phyloP scores from a whole-genome alignment of 768 basidiomycete genomes.

The Mycena vulgaris region DNA sequence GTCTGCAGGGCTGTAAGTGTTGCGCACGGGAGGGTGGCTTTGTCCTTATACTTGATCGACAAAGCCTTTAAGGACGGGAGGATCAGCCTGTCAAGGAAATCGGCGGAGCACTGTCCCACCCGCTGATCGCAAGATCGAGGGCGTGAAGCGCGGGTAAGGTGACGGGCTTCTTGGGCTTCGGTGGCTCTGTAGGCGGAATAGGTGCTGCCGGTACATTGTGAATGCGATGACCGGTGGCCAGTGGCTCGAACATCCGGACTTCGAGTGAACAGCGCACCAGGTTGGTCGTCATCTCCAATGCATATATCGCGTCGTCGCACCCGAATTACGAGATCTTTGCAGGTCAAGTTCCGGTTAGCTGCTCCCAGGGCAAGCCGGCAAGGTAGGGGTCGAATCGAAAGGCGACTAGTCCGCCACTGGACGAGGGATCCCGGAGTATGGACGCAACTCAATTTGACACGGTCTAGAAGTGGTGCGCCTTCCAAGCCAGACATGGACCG shows the following conservation, averaged over 20 bases:
- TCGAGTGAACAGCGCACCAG: conserved; percentile 19
- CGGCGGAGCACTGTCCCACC: neutral
- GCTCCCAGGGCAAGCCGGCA: conserved; percentile 27
- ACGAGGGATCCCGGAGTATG: neutral
- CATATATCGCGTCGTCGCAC: conserved; percentile 28
- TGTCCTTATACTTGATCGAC: conserved; percentile 18
- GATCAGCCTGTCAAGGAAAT: conserved; percentile 28
- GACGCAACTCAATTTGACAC: conserved; percentile 22
- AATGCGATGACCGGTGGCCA: conserved; percentile 12
- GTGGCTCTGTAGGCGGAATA: neutral
- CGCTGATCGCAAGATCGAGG: conserved; percentile 25
- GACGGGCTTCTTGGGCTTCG: conserved; percentile 8
- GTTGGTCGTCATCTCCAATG: conserved; percentile 3
- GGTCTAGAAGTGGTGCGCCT: conserved; percentile 27
- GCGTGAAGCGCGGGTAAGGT: conserved; percentile 14
- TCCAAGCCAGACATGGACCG: conserved; percentile 33
- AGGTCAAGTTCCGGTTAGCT: conserved; percentile 18
- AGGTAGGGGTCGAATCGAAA: conserved; percentile 18
- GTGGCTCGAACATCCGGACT: conserved; percentile 5
- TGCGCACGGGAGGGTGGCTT: conserved; percentile 4
- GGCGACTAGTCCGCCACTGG: neutral
- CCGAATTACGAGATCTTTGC: conserved; percentile 16
- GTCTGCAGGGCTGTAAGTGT: conserved; percentile 22
- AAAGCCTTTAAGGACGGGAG: conserved; percentile 31
- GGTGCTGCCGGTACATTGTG: neutral